Evolutionary conservation across 164 flowering plant species (phyloP).

Genomic region (Piper longum): DNA sequence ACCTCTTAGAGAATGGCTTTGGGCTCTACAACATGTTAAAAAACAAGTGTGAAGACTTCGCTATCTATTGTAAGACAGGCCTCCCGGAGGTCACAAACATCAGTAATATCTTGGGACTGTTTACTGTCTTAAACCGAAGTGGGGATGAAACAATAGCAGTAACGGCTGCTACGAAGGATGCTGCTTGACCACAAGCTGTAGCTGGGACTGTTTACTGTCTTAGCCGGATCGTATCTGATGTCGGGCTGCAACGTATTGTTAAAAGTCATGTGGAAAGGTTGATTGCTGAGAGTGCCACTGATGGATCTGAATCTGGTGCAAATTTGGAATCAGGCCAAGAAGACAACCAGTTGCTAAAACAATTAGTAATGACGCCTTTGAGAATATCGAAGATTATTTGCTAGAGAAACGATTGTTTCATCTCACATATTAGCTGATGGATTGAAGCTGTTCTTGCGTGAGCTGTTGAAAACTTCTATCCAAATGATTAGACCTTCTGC

Average conservation of each 20-base stretch:
- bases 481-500: too few relatives aligned
- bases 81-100: conserved; percentile 36
- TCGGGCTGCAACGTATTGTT: conserved; percentile 65
- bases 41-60: conserved; percentile 85
- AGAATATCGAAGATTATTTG: too few relatives aligned
- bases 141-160: conserved; percentile 54
- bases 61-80: conserved; percentile 79
- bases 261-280: conserved; percentile 40
- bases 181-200: conserved; percentile 65
- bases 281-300: background rate
- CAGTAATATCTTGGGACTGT: too few relatives aligned
- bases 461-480: too few relatives aligned
- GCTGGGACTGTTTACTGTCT: conserved; percentile 55
- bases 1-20: conserved; percentile 62
- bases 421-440: too few relatives aligned
- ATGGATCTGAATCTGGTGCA: background rate
- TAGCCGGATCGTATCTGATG: conserved; percentile 49
- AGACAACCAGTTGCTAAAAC: background rate
- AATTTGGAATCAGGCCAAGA: background rate
- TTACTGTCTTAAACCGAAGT: conserved; percentile 56
- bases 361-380: background rate
- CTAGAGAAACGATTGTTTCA: too few relatives aligned
- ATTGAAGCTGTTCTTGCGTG: too few relatives aligned
- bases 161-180: conserved; percentile 47
- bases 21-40: conserved; percentile 55